Base-by-base conservation (phyloP, 257 asterid species). In the Coffea eugenioides region DNA sequence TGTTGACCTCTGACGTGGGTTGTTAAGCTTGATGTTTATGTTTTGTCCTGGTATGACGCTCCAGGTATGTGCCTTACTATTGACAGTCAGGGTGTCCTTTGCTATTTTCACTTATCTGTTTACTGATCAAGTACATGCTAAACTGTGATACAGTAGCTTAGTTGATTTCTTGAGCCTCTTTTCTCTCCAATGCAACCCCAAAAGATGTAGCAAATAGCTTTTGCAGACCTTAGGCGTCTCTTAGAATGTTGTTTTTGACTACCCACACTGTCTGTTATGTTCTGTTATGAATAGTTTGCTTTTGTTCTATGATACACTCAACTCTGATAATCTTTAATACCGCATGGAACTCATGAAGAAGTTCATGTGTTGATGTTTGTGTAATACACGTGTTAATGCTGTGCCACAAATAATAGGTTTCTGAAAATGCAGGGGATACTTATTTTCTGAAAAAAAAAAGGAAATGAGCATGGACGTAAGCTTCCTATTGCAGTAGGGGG, bases 1-100 rank as follows among this genome's bases (percentile, higher is more conserved):
- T 20, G 89, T 95, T 77, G 98, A 95, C 89, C 90, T 91, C 20
- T 95, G 88, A 91, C 65, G 71, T 79, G 51, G 57, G 68, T 34
- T 15, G 49, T 39, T 23, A 16, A 48, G 12, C 56, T 45, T 45
- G 43, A 75, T 23, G 69, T 18, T 48, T 43, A 21, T 18, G 8
- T 43, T 59, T 41, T 31, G 34, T n/a, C 79, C 69, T 25, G 10
- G n/a, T 39, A 57, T 23, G 62, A 36, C 34, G 68, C 39, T 57
- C 43, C 64, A 62, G 75, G 74, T 81, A 54, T 70, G 65, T 31
- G 8, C 75, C 25, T 70, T 57, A 62, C 69, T 45, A 21, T 34
- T 67, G 46, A 74, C 15, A 31, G 69, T 36, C 45, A 23, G 52
- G 41, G 43, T n/a, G 27, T 54, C 21, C 21, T 9, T 59, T 39